A percentile compares a stretch with the other conserved stretches of the same genome.
Conservation (phyloP, 2,329 filamentous ascomycete genomes). For the Ophiostoma perfectum region DNA sequence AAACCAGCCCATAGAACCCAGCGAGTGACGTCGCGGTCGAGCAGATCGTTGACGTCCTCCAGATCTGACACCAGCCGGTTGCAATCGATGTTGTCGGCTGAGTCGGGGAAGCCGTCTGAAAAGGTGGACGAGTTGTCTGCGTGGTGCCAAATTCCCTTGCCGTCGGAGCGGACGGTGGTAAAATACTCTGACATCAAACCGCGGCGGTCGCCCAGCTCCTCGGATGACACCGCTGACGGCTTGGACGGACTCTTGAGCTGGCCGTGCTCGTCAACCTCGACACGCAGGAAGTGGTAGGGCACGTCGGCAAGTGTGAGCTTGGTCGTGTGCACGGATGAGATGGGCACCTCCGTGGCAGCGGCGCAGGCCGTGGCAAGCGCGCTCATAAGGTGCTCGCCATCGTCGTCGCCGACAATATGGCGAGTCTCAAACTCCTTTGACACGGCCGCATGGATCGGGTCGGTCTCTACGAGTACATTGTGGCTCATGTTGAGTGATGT, state of each 20-base stretch:
- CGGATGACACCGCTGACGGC: not conserved
- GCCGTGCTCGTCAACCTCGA: slow-evolving; percentile 21
- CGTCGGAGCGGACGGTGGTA: not conserved
- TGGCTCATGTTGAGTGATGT: not conserved
- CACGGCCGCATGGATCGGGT: slow-evolving; percentile 18
- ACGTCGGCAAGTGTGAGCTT: slow-evolving; percentile 20
- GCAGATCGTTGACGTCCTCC: slow-evolving; percentile 19
- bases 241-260: not conserved
- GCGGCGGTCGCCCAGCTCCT: not conserved
- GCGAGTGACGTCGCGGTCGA: not conserved
- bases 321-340: not conserved
- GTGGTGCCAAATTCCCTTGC: slow-evolving; percentile 15
- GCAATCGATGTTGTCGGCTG: slow-evolving; percentile 26
- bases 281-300: slow-evolving; percentile 21
- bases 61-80: slow-evolving; percentile 19
- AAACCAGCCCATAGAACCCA: slow-evolving; percentile 23
- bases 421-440: not conserved
- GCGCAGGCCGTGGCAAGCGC: slow-evolving; percentile 14
- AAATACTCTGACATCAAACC: slow-evolving; percentile 21
- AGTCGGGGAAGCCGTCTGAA: slow-evolving; percentile 21
- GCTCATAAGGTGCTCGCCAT: slow-evolving; percentile 21
- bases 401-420: slow-evolving; percentile 21
- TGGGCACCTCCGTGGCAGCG: not conserved
- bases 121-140: not conserved
- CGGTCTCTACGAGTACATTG: slow-evolving; percentile 11